Evolutionary conservation across 306 rosid species (phyloP).

Genomic region (Purshia tridentata): DNA sequence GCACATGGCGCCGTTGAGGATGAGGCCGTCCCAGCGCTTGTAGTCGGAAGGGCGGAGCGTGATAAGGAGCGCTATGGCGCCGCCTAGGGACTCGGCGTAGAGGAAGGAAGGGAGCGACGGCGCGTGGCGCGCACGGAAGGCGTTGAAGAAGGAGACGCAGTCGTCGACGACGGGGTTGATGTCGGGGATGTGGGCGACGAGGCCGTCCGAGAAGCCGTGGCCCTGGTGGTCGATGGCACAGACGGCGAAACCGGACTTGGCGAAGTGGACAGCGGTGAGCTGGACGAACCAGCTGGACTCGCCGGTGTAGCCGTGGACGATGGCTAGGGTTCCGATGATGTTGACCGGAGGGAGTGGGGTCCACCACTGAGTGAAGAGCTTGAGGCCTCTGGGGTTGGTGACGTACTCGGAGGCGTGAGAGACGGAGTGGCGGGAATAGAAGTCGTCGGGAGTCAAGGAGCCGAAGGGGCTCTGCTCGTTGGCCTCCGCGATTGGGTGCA

Average conservation of each 20-base stretch:
- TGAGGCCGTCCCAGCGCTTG: slow-evolving; percentile 52
- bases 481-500: slow-evolving; percentile 81
- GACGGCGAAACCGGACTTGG: slow-evolving; percentile 76
- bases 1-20: slow-evolving; percentile 97
- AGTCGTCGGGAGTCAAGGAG: slow-evolving; percentile 54
- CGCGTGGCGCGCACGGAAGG: slow-evolving; percentile 56
- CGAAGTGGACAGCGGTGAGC: slow-evolving; percentile 76
- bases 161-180: slow-evolving; percentile 84
- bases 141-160: slow-evolving; percentile 65
- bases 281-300: slow-evolving; percentile 95
- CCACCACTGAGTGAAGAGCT: slow-evolving; percentile 95
- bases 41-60: slow-evolving; percentile 45
- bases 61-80: slow-evolving; percentile 78
- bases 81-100: slow-evolving; percentile 93
- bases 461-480: slow-evolving; percentile 80
- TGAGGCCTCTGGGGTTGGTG: slow-evolving; percentile 69
- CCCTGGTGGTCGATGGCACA: slow-evolving; percentile 98
- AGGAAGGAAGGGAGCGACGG: slow-evolving; percentile 66
- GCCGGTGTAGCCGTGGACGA: slow-evolving; percentile 94
- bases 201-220: slow-evolving; percentile 98
- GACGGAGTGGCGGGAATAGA: slow-evolving; percentile 78
- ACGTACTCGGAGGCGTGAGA: slow-evolving; percentile 66
- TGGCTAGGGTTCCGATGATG: slow-evolving; percentile 53
- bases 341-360: slow-evolving; percentile 62
- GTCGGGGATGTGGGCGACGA: slow-evolving; percentile 78